These are phyloP conservation scores for Pseudozyma thailandica DNA, from an alignment of 1,284 basidiomycete genomes.

Conservation along the genomic window DNA sequence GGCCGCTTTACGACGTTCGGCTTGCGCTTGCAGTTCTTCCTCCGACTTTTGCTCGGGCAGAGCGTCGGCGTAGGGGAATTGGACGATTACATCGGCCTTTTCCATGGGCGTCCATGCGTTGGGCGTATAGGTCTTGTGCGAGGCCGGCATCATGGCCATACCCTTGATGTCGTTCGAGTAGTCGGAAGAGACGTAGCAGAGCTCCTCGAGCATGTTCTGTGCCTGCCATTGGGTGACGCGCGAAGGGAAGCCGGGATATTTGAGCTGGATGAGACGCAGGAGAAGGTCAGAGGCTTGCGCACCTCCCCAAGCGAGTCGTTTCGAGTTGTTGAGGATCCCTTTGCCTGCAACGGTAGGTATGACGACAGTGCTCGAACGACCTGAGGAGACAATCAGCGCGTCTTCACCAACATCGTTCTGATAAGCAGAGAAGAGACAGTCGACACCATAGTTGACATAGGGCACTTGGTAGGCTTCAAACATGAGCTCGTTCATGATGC, in stretches of 20 bases:
- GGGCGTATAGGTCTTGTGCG: constrained; percentile 79
- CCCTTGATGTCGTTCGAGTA: constrained; percentile 77
- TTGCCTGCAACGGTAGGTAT: constrained; percentile 59
- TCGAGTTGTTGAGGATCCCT: constrained; percentile 60
- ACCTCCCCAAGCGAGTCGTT: constrained; percentile 89
- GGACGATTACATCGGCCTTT: constrained; percentile 71
- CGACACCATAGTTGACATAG: constrained; percentile 86
- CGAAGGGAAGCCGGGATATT: constrained; percentile 86
- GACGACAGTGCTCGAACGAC: constrained; percentile 56
- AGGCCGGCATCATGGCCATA: constrained; percentile 69
- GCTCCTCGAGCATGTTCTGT: constrained; percentile 86
- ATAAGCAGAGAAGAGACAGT: constrained; percentile 91
- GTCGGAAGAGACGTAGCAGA: constrained; percentile 85
- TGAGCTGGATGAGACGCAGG: constrained; percentile 90
- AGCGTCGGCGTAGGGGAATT: constrained; percentile 61
- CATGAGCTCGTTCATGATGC: constrained; percentile 90
- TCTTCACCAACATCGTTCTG: constrained; percentile 57
- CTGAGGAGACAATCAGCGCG: constrained; percentile 60
- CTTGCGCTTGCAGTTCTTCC: constrained; percentile 82
- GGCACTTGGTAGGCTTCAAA: constrained; percentile 94
- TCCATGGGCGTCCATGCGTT: constrained; percentile 48
- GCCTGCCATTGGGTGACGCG: constrained; percentile 72
- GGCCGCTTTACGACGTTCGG: constrained; percentile 84
- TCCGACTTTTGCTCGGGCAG: constrained; percentile 86
- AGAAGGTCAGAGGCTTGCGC: constrained; percentile 89